Percentiles rank a stretch among this genome's conserved stretches.
Evolutionary conservation across 257 asterid species (phyloP).

Genomic region (Cinchona pubescens): DNA sequence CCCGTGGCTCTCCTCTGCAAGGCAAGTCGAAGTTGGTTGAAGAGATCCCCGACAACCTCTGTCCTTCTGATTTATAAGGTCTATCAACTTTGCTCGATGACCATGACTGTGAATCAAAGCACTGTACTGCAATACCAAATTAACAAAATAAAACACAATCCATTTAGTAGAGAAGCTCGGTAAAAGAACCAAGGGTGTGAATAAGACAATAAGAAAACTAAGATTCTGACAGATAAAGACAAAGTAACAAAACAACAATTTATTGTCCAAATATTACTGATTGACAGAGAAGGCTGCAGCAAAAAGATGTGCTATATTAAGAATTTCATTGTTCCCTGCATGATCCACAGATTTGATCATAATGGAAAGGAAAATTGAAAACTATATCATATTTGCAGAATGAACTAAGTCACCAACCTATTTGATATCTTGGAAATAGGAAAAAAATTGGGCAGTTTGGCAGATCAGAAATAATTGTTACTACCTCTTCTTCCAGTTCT

Average conservation of each 20-base stretch:
- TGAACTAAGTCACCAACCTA: neutral
- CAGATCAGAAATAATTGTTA: constrained; percentile 4
- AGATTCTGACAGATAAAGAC: neutral
- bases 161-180: neutral
- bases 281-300: neutral
- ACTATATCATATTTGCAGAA: neutral
- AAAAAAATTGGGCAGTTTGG: too few species aligned
- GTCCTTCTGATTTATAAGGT: constrained; percentile 82
- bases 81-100: constrained; percentile 65
- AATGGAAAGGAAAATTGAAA: neutral
- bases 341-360: neutral
- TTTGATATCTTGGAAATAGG: constrained; percentile 14
- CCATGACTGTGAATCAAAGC: constrained; percentile 63
- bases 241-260: neutral
- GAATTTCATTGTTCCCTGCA: neutral
- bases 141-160: constrained; percentile 4
- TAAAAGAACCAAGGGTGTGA: too few species aligned
- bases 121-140: constrained; percentile 58
- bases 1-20: constrained; percentile 68
- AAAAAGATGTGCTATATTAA: neutral
- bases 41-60: constrained; percentile 86
- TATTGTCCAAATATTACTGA: neutral
- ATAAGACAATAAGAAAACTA: too few species aligned
- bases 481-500: constrained; percentile 87
- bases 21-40: constrained; percentile 91